Percentiles rank a stretch among this genome's conserved stretches.
Evolutionary conservation across 768 basidiomycete species (phyloP).

Genomic region (Boletus sensibilis): DNA sequence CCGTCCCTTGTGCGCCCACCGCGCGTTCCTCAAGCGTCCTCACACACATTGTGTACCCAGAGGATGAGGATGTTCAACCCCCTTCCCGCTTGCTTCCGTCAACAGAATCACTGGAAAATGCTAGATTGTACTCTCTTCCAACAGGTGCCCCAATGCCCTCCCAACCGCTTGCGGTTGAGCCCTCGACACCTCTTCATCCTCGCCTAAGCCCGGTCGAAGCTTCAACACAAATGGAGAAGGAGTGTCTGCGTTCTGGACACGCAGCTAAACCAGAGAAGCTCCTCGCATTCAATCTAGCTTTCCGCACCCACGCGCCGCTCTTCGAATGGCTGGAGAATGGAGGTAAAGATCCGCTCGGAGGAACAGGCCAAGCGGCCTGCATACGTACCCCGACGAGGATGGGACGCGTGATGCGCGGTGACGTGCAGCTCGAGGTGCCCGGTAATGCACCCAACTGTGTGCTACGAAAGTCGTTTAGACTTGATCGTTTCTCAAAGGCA

Average conservation of each 20-base stretch:
- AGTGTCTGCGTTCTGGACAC: neutral
- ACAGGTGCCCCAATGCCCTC: neutral
- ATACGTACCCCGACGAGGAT: neutral
- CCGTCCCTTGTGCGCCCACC: neutral
- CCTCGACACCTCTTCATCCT: neutral
- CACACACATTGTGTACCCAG: slow-evolving; percentile 20
- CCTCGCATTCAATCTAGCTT: slow-evolving; percentile 72
- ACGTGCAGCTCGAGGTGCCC: neutral
- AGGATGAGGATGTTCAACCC: neutral
- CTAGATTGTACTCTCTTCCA: neutral
- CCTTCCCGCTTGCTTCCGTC: neutral
- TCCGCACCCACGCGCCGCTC: slow-evolving; percentile 50
- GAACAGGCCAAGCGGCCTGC: slow-evolving; percentile 23
- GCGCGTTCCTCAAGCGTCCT: slow-evolving; percentile 25
- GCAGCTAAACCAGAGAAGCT: slow-evolving; percentile 13
- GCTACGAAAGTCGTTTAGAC: slow-evolving; percentile 44
- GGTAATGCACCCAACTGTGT: neutral
- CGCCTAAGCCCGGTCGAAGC: neutral
- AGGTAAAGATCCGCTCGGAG: slow-evolving; percentile 32
- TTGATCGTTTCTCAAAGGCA: slow-evolving; percentile 71
- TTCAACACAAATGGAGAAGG: neutral
- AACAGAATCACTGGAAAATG: neutral
- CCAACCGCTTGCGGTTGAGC: neutral
- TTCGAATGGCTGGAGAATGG: slow-evolving; percentile 76
- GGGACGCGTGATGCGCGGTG: neutral